These are phyloP conservation scores for Cyberlindnera xylosilytica DNA, from an alignment of 805 yeast genomes.

Conservation along the genomic window DNA sequence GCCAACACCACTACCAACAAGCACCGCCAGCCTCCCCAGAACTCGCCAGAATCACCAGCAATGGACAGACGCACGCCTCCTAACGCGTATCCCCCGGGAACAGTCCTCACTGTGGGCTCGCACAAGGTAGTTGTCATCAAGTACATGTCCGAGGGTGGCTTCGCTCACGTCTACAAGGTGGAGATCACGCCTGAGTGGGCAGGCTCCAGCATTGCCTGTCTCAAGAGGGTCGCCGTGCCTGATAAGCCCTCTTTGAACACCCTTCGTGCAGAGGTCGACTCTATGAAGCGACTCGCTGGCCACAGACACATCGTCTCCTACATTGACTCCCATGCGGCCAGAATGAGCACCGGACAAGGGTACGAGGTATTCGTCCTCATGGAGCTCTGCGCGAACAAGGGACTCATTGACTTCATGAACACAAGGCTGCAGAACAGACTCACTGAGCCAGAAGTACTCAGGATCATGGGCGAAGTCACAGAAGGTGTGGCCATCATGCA, in stretches of 20 bases:
- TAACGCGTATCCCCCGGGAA: constrained; percentile 70
- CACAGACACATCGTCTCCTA: constrained; percentile 80
- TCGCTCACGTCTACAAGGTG: constrained; percentile 91
- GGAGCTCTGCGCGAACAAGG: constrained; percentile 77
- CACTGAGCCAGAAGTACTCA: constrained; percentile 63
- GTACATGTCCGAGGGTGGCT: constrained; percentile 88
- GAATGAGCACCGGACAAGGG: constrained; percentile 49
- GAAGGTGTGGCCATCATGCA: constrained; percentile 80
- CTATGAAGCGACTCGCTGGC: constrained; percentile 87
- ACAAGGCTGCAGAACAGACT: constrained; percentile 62
- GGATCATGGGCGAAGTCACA: constrained; percentile 65
- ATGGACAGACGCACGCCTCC: constrained; percentile 43
- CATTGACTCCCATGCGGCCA: constrained; percentile 92
- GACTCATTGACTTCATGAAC: constrained; percentile 79
- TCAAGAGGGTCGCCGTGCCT: constrained; percentile 94
- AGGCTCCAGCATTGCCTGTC: constrained; percentile 62
- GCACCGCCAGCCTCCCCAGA: no score
- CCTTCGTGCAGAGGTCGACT: constrained; percentile 92
- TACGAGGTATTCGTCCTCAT: constrained; percentile 77
- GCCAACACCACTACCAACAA: not conserved
- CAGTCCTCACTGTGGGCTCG: constrained; percentile 76
- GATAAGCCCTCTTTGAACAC: constrained; percentile 79
- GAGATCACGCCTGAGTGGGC: constrained; percentile 58
- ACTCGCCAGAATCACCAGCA: not conserved
- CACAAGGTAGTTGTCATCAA: constrained; percentile 66